Percentiles rank a stretch among this genome's conserved stretches.
These are phyloP conservation scores for Yamadazyma pseudoaaseri DNA, from an alignment of 1,139 yeast species.

Conservation along the genomic window DNA sequence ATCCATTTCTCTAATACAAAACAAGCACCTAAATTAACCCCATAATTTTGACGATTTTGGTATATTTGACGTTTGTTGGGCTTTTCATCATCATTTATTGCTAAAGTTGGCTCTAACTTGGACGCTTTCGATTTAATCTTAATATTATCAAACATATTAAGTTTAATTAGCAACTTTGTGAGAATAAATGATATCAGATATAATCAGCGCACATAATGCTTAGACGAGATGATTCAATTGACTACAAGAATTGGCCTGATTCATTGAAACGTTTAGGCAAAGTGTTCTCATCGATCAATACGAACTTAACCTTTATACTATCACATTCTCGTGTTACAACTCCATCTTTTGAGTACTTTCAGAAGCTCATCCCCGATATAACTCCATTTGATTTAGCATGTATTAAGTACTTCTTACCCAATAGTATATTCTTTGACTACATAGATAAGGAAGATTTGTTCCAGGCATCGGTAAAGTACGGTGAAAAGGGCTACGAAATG, in stretches of 20 bases:
- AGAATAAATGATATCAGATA: neutral
- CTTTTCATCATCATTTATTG: slow-evolving; percentile 26
- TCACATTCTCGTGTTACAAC: slow-evolving; percentile 43
- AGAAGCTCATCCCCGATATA: slow-evolving; percentile 30
- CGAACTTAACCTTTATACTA: slow-evolving; percentile 42
- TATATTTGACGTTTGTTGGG: slow-evolving; percentile 56
- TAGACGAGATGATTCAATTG: neutral
- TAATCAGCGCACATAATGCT: neutral
- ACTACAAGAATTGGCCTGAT: slow-evolving; percentile 13
- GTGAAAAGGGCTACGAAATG: slow-evolving; percentile 45
- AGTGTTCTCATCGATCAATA: slow-evolving; percentile 34
- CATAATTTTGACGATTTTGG: slow-evolving; percentile 69
- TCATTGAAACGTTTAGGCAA: slow-evolving; percentile 16
- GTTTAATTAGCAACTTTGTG: neutral
- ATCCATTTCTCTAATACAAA: slow-evolving; percentile 82
- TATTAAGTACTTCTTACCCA: slow-evolving; percentile 66
- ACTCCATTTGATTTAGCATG: slow-evolving; percentile 56
- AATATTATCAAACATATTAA: slow-evolving; percentile 37
- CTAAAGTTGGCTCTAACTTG: slow-evolving; percentile 28
- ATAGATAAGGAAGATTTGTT: slow-evolving; percentile 68
- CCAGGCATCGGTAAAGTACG: slow-evolving; percentile 29
- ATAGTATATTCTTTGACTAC: slow-evolving; percentile 63
- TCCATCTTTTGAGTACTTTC: slow-evolving; percentile 37
- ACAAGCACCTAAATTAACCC: slow-evolving; percentile 84
- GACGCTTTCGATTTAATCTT: slow-evolving; percentile 39